Conservation (phyloP, 2,329 filamentous ascomycete species). For the Cordyceps farinosa region DNA sequence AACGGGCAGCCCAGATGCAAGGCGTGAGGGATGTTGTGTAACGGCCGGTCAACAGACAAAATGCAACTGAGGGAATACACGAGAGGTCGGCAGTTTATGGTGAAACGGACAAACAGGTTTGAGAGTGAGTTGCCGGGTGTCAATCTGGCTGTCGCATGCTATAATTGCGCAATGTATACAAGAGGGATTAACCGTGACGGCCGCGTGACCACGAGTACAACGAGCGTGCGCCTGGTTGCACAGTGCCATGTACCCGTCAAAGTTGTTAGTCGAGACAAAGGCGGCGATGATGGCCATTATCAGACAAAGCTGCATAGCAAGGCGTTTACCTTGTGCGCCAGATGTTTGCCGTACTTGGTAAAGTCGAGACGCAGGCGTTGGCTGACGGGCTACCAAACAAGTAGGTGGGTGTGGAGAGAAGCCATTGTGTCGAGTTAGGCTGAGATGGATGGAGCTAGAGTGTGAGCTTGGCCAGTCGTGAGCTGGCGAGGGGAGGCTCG, state of each 20-base stretch:
- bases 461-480: background rate
- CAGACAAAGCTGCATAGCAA: background rate
- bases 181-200: background rate
- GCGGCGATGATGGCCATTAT: background rate
- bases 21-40: constrained; percentile 7
- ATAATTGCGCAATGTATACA: background rate
- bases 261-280: background rate
- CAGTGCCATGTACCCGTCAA: background rate
- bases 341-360: background rate
- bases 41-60: constrained; percentile 1
- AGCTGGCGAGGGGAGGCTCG: background rate
- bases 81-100: constrained; percentile 1
- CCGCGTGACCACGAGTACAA: background rate
- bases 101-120: background rate
- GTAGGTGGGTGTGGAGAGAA: constrained; percentile 1
- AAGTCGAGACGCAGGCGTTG: background rate
- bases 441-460: background rate
- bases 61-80: constrained; percentile 5
- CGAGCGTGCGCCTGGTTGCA: background rate
- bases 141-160: background rate
- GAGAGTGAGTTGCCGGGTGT: background rate
- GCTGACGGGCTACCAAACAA: background rate
- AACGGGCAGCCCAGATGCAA: constrained; percentile 4
- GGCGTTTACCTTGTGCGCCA: background rate
- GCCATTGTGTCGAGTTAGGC: constrained; percentile 3